phyloP scores from a whole-genome alignment of 2,329 filamentous ascomycete genomes.

The Calonectria fujianensis region DNA sequence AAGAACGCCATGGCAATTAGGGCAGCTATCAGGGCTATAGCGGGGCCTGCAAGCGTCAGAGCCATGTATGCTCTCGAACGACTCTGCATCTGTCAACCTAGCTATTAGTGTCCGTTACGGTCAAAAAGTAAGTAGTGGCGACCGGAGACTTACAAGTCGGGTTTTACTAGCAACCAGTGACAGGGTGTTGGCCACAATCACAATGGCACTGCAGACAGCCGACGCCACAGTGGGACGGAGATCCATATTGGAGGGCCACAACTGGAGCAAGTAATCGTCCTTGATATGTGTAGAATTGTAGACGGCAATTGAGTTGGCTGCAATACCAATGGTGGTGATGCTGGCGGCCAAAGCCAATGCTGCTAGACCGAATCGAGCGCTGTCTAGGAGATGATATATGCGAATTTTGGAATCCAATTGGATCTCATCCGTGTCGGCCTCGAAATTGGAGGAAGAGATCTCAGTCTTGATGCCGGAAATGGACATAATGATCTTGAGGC shows the following conservation, averaged over 20 bases:
- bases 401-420: constrained; percentile 62
- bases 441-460: constrained; percentile 68
- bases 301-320: constrained; percentile 72
- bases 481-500: constrained; percentile 48
- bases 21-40: constrained; percentile 61
- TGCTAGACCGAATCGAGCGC: constrained; percentile 68
- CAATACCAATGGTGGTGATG: constrained; percentile 72
- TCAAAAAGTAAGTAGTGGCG: constrained; percentile 32
- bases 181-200: constrained; percentile 68
- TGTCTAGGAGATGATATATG: constrained; percentile 65
- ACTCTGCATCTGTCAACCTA: constrained; percentile 46
- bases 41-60: constrained; percentile 54
- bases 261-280: constrained; percentile 68
- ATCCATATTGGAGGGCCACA: constrained; percentile 77
- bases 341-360: constrained; percentile 70
- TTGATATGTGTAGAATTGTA: constrained; percentile 73
- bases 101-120: constrained; percentile 42
- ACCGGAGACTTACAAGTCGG: constrained; percentile 66
- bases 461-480: constrained; percentile 61
- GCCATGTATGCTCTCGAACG: constrained; percentile 45
- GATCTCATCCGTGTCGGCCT: constrained; percentile 64
- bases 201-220: constrained; percentile 70
- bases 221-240: constrained; percentile 74
- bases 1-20: constrained; percentile 74
- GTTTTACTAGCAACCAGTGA: constrained; percentile 71